These are phyloP conservation scores for Triticum turgidum DNA, from an alignment of 176 grass and related monocot genomes.

Conservation along the genomic window DNA sequence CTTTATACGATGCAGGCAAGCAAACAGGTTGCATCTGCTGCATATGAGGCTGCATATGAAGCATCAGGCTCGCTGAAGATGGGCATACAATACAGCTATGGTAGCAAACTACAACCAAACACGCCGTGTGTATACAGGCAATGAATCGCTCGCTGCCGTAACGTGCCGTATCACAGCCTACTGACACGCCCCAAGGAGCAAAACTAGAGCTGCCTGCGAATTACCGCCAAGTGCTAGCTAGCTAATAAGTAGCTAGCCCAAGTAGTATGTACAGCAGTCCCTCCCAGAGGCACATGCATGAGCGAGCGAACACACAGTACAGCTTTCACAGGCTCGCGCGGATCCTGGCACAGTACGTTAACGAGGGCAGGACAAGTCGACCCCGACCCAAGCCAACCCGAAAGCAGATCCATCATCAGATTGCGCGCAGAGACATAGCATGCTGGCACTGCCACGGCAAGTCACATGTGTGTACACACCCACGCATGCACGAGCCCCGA, in stretches of 20 bases:
- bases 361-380: constrained; percentile 17
- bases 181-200: not conserved
- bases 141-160: too few species aligned
- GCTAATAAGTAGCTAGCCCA: not conserved
- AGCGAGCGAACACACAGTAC: not conserved
- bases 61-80: too few species aligned
- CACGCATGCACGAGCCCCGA: not conserved
- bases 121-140: too few species aligned
- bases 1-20: too few species aligned
- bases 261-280: not conserved
- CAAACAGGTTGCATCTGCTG: too few species aligned
- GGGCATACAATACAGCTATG: too few species aligned
- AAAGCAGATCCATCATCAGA: constrained; percentile 3
- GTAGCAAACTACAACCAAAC: too few species aligned
- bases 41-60: too few species aligned
- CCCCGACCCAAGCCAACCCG: not conserved
- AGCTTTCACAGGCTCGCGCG: constrained; percentile 2
- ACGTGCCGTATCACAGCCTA: not conserved
- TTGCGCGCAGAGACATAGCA: not conserved
- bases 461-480: constrained; percentile 8
- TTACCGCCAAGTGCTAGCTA: not conserved
- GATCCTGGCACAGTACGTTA: constrained; percentile 17
- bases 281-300: not conserved
- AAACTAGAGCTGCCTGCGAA: not conserved
- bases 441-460: constrained; percentile 24